phyloP scores from a whole-genome alignment of 2,329 filamentous ascomycete species.

The Verticillium isaacii region DNA sequence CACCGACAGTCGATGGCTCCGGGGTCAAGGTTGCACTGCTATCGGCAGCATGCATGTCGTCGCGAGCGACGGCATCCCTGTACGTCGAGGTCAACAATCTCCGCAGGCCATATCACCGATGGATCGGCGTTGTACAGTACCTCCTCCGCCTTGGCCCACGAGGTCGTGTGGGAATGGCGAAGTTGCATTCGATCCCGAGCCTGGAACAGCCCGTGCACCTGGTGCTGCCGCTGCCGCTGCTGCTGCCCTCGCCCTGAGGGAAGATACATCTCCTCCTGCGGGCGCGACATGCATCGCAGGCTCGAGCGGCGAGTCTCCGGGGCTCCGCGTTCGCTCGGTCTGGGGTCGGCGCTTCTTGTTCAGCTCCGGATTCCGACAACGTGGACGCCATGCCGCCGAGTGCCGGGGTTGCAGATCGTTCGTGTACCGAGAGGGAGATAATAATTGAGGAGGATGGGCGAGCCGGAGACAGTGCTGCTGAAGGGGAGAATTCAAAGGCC shows the following conservation, averaged over 20 bases:
- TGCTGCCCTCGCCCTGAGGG: background rate
- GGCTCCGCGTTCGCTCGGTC: background rate
- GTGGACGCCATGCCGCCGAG: slow-evolving; percentile 1
- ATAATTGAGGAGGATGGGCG: background rate
- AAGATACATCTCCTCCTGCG: slow-evolving; percentile 17
- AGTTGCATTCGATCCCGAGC: slow-evolving; percentile 16
- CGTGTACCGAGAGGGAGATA: background rate
- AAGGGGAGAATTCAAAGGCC: slow-evolving; percentile 42
- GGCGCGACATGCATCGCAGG: background rate
- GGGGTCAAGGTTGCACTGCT: background rate
- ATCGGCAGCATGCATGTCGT: background rate
- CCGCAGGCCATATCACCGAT: no score
- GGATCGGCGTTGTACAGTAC: background rate
- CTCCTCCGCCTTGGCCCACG: slow-evolving; percentile 15
- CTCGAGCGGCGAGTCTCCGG: background rate
- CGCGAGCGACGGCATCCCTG: background rate
- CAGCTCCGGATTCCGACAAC: background rate
- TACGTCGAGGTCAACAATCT: background rate
- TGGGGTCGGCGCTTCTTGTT: background rate
- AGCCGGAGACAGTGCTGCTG: slow-evolving; percentile 1
- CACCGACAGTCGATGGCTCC: background rate
- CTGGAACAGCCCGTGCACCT: slow-evolving; percentile 14
- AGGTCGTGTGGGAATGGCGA: slow-evolving; percentile 17
- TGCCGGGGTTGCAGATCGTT: background rate
- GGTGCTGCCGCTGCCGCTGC: background rate